These are phyloP conservation scores for Candida sithepensis DNA, from an alignment of 805 yeast genomes.

Conservation along the genomic window DNA sequence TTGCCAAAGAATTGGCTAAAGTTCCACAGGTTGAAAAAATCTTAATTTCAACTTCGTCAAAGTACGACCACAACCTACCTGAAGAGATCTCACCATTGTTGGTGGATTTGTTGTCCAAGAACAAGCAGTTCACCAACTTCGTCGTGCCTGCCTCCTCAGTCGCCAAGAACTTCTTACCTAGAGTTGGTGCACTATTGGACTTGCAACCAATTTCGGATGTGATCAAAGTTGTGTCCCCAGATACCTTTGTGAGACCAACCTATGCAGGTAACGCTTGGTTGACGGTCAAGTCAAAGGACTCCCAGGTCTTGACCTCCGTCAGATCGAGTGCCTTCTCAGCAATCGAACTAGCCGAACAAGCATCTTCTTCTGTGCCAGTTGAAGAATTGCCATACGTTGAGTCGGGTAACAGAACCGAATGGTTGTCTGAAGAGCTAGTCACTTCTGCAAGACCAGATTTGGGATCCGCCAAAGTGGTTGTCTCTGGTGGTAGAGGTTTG, in stretches of 20 bases:
- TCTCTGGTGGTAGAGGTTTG: conserved; percentile 93
- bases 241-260: conserved; percentile 86
- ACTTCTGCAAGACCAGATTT: conserved; percentile 88
- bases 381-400: conserved; percentile 45
- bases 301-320: conserved; percentile 65
- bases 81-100: conserved; percentile 76
- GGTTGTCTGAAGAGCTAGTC: conserved; percentile 72
- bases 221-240: conserved; percentile 57
- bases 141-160: conserved; percentile 80
- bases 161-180: conserved; percentile 83
- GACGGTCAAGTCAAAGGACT: conserved; percentile 71
- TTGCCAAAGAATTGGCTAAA: conserved; percentile 48
- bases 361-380: conserved; percentile 35
- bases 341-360: conserved; percentile 29
- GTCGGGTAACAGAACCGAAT: conserved; percentile 44
- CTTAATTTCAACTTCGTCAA: conserved; percentile 52
- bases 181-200: conserved; percentile 81
- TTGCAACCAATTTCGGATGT: conserved; percentile 87
- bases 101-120: conserved; percentile 40
- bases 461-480: conserved; percentile 74
- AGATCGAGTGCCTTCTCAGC: conserved; percentile 79
- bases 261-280: conserved; percentile 94
- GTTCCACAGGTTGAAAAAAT: conserved; percentile 53
- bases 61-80: conserved; percentile 69
- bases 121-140: conserved; percentile 58